Base-by-base conservation (phyloP, 345 rosid species). In the Corchorus capsularis region DNA sequence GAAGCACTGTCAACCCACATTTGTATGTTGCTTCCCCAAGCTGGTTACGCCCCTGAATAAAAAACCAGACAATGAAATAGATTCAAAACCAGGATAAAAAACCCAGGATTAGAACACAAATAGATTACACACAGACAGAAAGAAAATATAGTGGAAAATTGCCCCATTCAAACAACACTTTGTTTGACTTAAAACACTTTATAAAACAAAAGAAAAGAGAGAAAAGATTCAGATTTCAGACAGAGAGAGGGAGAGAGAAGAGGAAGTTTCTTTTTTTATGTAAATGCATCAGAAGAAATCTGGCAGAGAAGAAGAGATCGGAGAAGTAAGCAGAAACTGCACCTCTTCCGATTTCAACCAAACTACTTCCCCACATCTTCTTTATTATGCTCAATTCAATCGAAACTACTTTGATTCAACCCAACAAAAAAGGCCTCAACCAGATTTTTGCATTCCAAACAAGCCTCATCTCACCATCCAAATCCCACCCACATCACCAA, bases 211-310 rank as follows among this genome's bases (percentile, higher is more conserved):
- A 27, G 27, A 27, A 27, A 27, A 32, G 13, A 52, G 41, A 10
- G 27, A 32, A 41, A 27, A 68, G 41, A 32, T 32, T 66, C 47
- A 45, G 47, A 49, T 15, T 32, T 66, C 47, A 45, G 47, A 49
- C 27, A 50, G 71, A 47, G 13, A 8, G 54, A 47, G 13, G 4
- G 54, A 50, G 11, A 32, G 0, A 49, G 52, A 22, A 20, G 32
- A 17, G 65, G 20, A 8, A 75, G 9, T 73, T 27, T 74, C 41
- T 56, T 27, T 74, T 27, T 56, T 54, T 76, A 85, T 82, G 85
- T 82, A 85, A 85, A 82, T 85, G 87, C 82, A 79, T 72, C 85
- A 82, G 80, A 79, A 82, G 80, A 75, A 78, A 39, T 84, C 74
- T 35, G 80, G 64, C 47, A 63, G 76, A 82, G 83, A 79, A 59